These are phyloP conservation scores for Alternaria dauci DNA, from an alignment of 2,329 filamentous ascomycete species.

Conservation along the genomic window DNA sequence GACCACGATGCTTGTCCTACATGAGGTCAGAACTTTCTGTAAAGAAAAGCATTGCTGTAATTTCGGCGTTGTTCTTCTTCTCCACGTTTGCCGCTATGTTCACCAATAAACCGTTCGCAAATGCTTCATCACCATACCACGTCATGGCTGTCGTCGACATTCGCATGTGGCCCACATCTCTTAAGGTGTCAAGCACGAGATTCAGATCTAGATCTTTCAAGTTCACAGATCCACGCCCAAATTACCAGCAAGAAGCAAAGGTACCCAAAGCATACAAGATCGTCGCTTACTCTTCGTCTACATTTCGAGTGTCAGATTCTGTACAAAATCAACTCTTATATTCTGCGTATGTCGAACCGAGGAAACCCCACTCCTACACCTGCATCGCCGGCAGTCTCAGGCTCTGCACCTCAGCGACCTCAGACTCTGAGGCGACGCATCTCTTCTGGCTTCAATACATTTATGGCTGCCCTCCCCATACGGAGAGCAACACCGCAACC, in stretches of 20 bases:
- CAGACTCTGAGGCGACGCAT: conserved; percentile 25
- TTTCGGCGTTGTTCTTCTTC: background rate
- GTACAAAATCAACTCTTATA: background rate
- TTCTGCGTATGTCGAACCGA: conserved; percentile 4
- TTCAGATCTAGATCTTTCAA: background rate
- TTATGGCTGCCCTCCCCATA: conserved; percentile 14
- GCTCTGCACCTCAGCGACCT: conserved; percentile 14
- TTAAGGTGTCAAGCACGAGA: background rate
- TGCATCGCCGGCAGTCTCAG: background rate
- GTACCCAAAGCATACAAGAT: background rate
- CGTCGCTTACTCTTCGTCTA: background rate
- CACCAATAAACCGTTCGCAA: conserved; percentile 17
- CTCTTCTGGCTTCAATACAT: conserved; percentile 22
- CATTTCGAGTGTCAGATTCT: background rate
- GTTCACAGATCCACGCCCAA: background rate
- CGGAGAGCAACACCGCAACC: conserved; percentile 9
- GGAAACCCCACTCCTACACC: background rate
- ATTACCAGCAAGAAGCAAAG: background rate
- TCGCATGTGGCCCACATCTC: conserved; percentile 3
- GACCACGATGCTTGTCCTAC: background rate
- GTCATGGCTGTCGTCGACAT: conserved; percentile 15
- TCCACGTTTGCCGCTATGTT: conserved; percentile 7
- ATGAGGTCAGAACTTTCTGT: background rate
- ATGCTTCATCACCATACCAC: conserved; percentile 14
- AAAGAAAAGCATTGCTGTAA: background rate